phyloP scores from a whole-genome alignment of 768 basidiomycete genomes.

The Pleurotus sapidus region DNA sequence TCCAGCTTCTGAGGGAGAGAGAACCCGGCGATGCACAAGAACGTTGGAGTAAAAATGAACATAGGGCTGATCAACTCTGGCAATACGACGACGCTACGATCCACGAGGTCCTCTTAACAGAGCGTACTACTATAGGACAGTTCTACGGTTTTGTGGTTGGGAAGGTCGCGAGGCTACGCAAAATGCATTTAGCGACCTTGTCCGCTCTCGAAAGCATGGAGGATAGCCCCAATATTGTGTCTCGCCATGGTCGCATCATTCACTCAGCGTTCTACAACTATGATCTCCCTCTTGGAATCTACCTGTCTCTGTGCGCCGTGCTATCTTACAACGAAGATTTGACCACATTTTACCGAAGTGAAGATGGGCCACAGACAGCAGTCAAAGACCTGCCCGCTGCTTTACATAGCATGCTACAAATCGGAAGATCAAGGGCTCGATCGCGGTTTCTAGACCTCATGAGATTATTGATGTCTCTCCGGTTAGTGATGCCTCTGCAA shows the following conservation, averaged over 20 bases:
- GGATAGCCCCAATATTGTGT: conserved; percentile 44
- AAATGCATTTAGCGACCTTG: conserved; percentile 58
- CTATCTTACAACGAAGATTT: conserved; percentile 58
- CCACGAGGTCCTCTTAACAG: conserved; percentile 61
- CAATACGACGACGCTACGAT: conserved; percentile 50
- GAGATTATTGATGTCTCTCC: conserved; percentile 52
- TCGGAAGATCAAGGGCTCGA: conserved; percentile 57
- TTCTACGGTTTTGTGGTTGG: conserved; percentile 74
- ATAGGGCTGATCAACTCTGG: conserved; percentile 51
- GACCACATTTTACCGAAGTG: conserved; percentile 43
- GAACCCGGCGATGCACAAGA: conserved; percentile 39
- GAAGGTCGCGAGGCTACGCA: conserved; percentile 58
- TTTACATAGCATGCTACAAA: conserved; percentile 50
- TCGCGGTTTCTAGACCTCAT: conserved; percentile 62
- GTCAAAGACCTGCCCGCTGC: conserved; percentile 52
- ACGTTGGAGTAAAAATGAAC: conserved; percentile 41
- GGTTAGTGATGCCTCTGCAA: conserved; percentile 58
- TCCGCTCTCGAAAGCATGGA: conserved; percentile 38
- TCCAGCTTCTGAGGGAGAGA: conserved; percentile 46
- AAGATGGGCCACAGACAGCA: conserved; percentile 43
- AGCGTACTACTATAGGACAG: conserved; percentile 69
- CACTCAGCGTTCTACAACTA: conserved; percentile 57
- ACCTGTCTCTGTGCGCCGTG: conserved; percentile 61
- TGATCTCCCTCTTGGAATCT: conserved; percentile 64
- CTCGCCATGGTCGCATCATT: conserved; percentile 53